Base-by-base conservation (phyloP, 345 rosid genomes). In the Sonneratia alba region DNA sequence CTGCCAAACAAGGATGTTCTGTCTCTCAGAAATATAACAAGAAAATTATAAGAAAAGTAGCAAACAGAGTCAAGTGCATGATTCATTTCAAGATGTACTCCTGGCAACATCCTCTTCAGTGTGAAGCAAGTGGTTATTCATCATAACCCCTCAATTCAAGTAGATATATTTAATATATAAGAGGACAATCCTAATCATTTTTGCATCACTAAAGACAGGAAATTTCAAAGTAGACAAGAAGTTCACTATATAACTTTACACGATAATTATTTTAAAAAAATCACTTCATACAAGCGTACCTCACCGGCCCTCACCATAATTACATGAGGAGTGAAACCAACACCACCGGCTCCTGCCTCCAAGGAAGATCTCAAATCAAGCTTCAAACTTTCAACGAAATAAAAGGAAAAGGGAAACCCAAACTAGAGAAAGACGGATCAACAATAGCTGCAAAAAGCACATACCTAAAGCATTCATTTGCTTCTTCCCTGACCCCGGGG, bases 251-350 rank as follows among this genome's bases (percentile, higher is more conserved):
- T 49, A 0, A 49, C 14, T 49, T 49, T 15, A 49, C 55, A 49
- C 45, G 10, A 42, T 42, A 42, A 4, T 4, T 42, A 42, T 42
- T 42, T 42, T 27, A 27, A 43, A 11, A 11, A 49, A 49, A 49
- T 49, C 55, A 49, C 55, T 49, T 49, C 55, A 49, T 15, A 49
- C 10, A 9, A 42, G 64, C 84, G 78, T 86, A 95, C 99, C 93
- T 95, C 97, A 55, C 99, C 99, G 15, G 86, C 80, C 73, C 84
- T 80, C 53, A 95, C 96, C 24, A 80, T 83, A 70, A 95, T 95
- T 64, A 95, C 98, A 80, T 95, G 99, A 18, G 99, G 99, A 42
- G 98, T 95, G 79, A 95, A 95, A 66, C 97, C 98, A n/a, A 87
- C 76, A 1, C 98, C 99, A 77, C 93, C 96, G 74, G 82, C 72